These are phyloP conservation scores for Endocarpon pusillum DNA, from an alignment of 495 filamentous ascomycete species.

Conservation along the genomic window DNA sequence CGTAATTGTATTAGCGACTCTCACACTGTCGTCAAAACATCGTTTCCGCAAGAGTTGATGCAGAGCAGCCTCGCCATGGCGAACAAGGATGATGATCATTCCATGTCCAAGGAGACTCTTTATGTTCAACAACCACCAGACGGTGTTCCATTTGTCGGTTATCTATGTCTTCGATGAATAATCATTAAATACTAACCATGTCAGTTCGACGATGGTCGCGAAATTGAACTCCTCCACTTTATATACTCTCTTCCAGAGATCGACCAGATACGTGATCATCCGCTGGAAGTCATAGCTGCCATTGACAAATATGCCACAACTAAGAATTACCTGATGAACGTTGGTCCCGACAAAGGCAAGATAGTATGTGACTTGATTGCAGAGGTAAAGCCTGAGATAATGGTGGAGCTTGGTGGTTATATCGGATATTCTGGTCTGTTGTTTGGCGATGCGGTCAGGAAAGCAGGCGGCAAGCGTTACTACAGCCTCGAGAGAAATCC, in stretches of 20 bases:
- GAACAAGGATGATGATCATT: too few species aligned
- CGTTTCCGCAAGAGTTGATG: too few species aligned
- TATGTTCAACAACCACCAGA: too few species aligned
- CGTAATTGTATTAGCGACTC: too few species aligned
- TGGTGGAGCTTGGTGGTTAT: conserved; percentile 57
- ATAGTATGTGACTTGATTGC: conserved; percentile 40
- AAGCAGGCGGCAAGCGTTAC: conserved; percentile 33
- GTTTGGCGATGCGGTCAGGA: conserved; percentile 41
- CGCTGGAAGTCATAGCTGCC: conserved; percentile 34
- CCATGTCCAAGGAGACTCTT: too few species aligned
- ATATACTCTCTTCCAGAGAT: conserved; percentile 36
- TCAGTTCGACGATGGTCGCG: conserved; percentile 44
- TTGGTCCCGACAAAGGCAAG: conserved; percentile 45
- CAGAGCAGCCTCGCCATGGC: too few species aligned
- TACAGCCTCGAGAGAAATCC: conserved; percentile 49
- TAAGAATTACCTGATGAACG: conserved; percentile 52
- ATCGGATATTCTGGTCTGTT: conserved; percentile 53
- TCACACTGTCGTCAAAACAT: too few species aligned
- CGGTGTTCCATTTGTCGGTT: neutral
- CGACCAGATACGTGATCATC: conserved; percentile 36
- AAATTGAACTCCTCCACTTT: conserved; percentile 45
- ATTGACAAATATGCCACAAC: conserved; percentile 50
- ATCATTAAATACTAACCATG: neutral
- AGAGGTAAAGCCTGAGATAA: conserved; percentile 35
- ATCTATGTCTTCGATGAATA: neutral